These are phyloP conservation scores for Corchorus olitorius DNA, from an alignment of 345 rosid species.

Conservation along the genomic window DNA sequence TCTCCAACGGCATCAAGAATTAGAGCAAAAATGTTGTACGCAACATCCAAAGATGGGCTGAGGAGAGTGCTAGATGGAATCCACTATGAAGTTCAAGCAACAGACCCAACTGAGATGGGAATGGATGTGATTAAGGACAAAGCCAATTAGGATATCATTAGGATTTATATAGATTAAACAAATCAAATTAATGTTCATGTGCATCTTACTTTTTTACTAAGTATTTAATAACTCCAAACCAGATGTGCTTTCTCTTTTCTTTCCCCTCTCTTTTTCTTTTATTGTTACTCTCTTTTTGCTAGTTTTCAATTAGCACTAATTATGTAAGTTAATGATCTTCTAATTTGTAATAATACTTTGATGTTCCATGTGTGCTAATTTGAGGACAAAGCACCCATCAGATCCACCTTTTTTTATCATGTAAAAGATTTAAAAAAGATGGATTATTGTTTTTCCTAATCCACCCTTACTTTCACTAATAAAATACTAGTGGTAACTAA, in stretches of 20 bases:
- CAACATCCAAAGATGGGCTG: constrained; percentile 84
- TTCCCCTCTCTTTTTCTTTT: not conserved
- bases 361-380: constrained; percentile 20
- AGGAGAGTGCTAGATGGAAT: constrained; percentile 89
- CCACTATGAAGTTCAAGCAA: constrained; percentile 93
- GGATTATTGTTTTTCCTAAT: not conserved
- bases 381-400: constrained; percentile 16
- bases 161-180: not conserved
- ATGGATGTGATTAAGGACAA: constrained; percentile 79
- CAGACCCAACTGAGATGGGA: constrained; percentile 96
- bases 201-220: constrained; percentile 29
- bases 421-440: not conserved
- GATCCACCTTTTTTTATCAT: not conserved
- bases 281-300: not conserved
- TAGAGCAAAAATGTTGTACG: constrained; percentile 85
- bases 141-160: constrained; percentile 49
- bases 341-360: constrained; percentile 32
- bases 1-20: constrained; percentile 82
- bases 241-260: constrained; percentile 18
- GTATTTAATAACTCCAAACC: constrained; percentile 43
- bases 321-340: constrained; percentile 34
- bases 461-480: not conserved
- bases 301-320: constrained; percentile 26
- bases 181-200: not conserved
- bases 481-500: not conserved